phyloP scores from a whole-genome alignment of 2,329 filamentous ascomycete species.

The Acephala macrosclerotiorum region DNA sequence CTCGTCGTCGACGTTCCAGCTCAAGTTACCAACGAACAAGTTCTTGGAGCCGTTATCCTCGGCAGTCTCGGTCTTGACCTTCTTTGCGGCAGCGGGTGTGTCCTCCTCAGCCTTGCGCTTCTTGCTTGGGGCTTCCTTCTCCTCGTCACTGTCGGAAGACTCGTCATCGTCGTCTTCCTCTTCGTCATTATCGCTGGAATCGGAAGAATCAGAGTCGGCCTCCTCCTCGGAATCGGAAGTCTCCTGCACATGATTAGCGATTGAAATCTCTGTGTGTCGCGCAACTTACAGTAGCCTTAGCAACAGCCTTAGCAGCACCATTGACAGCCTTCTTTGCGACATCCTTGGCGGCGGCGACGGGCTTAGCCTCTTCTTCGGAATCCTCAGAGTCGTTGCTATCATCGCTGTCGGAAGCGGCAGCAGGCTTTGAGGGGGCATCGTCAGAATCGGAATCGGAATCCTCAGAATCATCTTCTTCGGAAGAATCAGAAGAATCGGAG shows the following conservation, averaged over 20 bases:
- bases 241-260: conserved; percentile 31
- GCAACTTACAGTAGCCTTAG: conserved; percentile 43
- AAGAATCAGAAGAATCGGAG: conserved; percentile 44
- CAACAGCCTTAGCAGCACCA: conserved; percentile 40
- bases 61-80: conserved; percentile 56
- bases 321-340: conserved; percentile 40
- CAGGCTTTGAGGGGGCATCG: conserved; percentile 40
- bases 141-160: conserved; percentile 34
- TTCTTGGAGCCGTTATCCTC: conserved; percentile 59
- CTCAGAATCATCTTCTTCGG: conserved; percentile 6
- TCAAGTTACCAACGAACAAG: conserved; percentile 76
- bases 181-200: conserved; percentile 18
- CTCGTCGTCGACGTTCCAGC: conserved; percentile 79
- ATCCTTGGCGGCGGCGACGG: conserved; percentile 34
- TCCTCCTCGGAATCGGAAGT: conserved; percentile 34
- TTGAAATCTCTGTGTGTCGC: background rate
- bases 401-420: conserved; percentile 39
- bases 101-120: conserved; percentile 65
- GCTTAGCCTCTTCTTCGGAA: conserved; percentile 38
- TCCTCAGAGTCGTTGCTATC: conserved; percentile 40
- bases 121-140: conserved; percentile 53
- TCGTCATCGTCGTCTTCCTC: conserved; percentile 30
- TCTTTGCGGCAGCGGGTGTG: conserved; percentile 54
- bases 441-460: conserved; percentile 43
- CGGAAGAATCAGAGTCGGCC: conserved; percentile 33